A percentile compares a stretch with the other conserved stretches of the same genome.
These are phyloP conservation scores for Kwoniella shivajii DNA, from an alignment of 1,284 basidiomycete species.

Conservation along the genomic window DNA sequence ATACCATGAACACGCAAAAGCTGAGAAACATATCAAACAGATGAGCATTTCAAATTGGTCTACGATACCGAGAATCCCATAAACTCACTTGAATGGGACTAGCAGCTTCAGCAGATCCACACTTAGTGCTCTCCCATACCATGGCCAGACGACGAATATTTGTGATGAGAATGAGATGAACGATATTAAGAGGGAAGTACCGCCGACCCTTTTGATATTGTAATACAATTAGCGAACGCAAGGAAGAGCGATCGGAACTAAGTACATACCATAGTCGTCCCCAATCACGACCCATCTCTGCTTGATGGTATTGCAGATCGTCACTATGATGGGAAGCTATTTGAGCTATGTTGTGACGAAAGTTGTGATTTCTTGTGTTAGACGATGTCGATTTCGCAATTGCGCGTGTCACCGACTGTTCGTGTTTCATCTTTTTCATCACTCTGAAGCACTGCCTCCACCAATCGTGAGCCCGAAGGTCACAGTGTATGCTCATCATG, in stretches of 20 bases:
- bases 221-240: neutral
- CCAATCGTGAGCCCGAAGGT: too few species aligned
- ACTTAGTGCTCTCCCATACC: slow-evolving; percentile 74
- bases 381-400: too few species aligned
- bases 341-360: too few species aligned
- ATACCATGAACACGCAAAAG: slow-evolving; percentile 70
- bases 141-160: slow-evolving; percentile 87
- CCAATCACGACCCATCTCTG: slow-evolving; percentile 5
- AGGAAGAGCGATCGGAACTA: too few species aligned
- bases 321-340: too few species aligned
- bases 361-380: too few species aligned
- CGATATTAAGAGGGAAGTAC: slow-evolving; percentile 74
- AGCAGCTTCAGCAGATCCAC: slow-evolving; percentile 72
- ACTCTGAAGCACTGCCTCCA: too few species aligned
- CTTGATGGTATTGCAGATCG: too few species aligned
- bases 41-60: neutral
- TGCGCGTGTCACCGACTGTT: too few species aligned
- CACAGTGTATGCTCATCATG: too few species aligned
- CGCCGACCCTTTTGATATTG: slow-evolving; percentile 53
- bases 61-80: neutral
- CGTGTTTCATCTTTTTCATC: too few species aligned
- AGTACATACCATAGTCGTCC: neutral
- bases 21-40: slow-evolving; percentile 54
- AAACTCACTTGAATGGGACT: slow-evolving; percentile 81
- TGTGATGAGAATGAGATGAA: slow-evolving; percentile 89